Conservation (phyloP, 805 yeast species). For the Candida cerambycidarum region DNA sequence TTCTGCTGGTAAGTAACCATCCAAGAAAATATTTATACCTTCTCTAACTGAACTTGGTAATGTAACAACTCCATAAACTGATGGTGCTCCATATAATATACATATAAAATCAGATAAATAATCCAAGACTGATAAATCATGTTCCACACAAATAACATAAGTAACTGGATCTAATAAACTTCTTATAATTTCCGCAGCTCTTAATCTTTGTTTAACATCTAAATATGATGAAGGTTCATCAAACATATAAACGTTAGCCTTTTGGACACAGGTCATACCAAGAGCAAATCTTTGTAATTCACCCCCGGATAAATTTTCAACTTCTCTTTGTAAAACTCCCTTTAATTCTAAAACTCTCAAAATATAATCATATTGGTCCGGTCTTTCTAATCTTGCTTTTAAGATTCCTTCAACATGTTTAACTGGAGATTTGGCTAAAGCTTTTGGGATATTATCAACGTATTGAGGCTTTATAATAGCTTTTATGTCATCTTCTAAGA, state of each 20-base stretch:
- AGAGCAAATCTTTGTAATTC: constrained; percentile 98
- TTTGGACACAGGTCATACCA: constrained; percentile 95
- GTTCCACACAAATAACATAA: constrained; percentile 96
- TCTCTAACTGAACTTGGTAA: constrained; percentile 96
- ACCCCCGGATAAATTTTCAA: constrained; percentile 92
- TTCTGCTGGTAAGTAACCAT: constrained; percentile 96
- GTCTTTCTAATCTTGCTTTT: constrained; percentile 74
- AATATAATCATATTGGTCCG: constrained; percentile 62
- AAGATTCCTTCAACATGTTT: constrained; percentile 84
- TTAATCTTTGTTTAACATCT: constrained; percentile 97
- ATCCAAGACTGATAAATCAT: constrained; percentile 96
- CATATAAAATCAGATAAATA: constrained; percentile 95
- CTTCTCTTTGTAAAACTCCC: constrained; percentile 81
- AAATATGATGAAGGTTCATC: constrained; percentile 98
- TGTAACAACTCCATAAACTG: constrained; percentile 98
- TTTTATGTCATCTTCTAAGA: constrained; percentile 89
- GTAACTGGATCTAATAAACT: constrained; percentile 71
- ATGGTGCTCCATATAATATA: constrained; percentile 96
- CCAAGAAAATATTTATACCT: constrained; percentile 97
- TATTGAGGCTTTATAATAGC: constrained; percentile 99
- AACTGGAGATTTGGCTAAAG: constrained; percentile 81
- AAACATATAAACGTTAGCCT: constrained; percentile 96
- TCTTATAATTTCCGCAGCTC: constrained; percentile 94
- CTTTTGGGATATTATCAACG: constrained; percentile 96
- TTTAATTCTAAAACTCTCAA: constrained; percentile 71